Percentiles rank a stretch among this genome's conserved stretches.
Conservation (phyloP, 1,284 basidiomycete species). For the Ustilago bromivora region DNA sequence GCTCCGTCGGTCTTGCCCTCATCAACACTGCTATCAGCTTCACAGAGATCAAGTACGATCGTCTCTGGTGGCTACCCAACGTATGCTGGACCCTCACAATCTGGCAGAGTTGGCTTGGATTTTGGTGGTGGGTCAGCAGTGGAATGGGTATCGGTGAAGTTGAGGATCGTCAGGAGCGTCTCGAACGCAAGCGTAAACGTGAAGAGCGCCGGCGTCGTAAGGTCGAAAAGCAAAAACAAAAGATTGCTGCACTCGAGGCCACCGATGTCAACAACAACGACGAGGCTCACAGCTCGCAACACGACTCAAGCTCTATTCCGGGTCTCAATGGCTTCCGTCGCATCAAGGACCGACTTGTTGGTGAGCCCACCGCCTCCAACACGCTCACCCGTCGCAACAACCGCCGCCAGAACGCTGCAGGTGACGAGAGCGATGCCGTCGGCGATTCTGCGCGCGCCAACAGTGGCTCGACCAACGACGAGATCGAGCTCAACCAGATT, state of each 20-base stretch:
- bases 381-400: constrained; percentile 36
- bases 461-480: constrained; percentile 20
- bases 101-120: constrained; percentile 70
- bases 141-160: constrained; percentile 70
- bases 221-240: constrained; percentile 48
- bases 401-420: constrained; percentile 26
- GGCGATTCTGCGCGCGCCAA: constrained; percentile 3
- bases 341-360: constrained; percentile 47
- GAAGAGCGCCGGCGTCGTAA: constrained; percentile 54
- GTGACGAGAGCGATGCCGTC: constrained; percentile 19
- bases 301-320: constrained; percentile 51
- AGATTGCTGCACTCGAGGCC: constrained; percentile 33
- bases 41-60: constrained; percentile 66
- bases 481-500: constrained; percentile 48
- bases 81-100: constrained; percentile 67
- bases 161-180: constrained; percentile 63
- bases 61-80: constrained; percentile 67
- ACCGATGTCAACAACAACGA: constrained; percentile 21
- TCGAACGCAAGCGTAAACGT: constrained; percentile 53
- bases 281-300: constrained; percentile 43
- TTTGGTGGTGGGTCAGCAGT: constrained; percentile 70
- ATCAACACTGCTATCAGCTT: constrained; percentile 67
- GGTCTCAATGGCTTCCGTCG: constrained; percentile 49
- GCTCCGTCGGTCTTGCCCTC: constrained; percentile 60
- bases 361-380: constrained; percentile 26